These are phyloP conservation scores for Dactylis glomerata DNA, from an alignment of 176 grass and related monocot species.

Conservation along the genomic window DNA sequence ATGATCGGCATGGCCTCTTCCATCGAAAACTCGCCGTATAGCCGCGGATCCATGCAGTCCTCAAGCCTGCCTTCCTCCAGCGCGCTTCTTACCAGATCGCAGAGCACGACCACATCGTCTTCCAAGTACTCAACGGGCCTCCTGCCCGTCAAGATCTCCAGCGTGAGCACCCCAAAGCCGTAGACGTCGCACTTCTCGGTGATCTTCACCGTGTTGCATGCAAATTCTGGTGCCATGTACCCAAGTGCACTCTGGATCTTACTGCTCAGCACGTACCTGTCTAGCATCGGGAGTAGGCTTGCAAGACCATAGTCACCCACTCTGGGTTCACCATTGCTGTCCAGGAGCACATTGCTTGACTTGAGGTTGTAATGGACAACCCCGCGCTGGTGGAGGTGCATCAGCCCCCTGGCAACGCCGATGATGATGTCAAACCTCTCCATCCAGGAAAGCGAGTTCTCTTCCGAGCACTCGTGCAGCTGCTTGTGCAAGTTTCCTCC, in stretches of 20 bases:
- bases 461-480: constrained; percentile 60
- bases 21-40: constrained; percentile 62
- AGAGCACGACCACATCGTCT: constrained; percentile 88
- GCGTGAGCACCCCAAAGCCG: constrained; percentile 69
- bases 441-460: constrained; percentile 70
- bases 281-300: constrained; percentile 84
- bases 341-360: constrained; percentile 83
- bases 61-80: constrained; percentile 76
- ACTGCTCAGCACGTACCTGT: constrained; percentile 86
- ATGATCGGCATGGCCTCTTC: constrained; percentile 79
- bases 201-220: constrained; percentile 86
- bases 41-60: constrained; percentile 60
- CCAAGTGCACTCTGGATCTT: constrained; percentile 98
- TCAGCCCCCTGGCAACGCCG: constrained; percentile 72
- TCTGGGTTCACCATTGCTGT: constrained; percentile 67
- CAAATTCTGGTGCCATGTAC: constrained; percentile 97
- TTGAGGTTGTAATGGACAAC: constrained; percentile 94
- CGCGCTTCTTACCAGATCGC: constrained; percentile 65
- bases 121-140: constrained; percentile 89
- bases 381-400: constrained; percentile 69
- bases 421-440: constrained; percentile 91
- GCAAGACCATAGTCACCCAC: constrained; percentile 84
- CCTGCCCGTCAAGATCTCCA: constrained; percentile 77
- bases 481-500: constrained; percentile 76
- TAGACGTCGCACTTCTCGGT: constrained; percentile 92